phyloP scores from a whole-genome alignment of 1,284 basidiomycete genomes.

The Ceratobasidium sp. region DNA sequence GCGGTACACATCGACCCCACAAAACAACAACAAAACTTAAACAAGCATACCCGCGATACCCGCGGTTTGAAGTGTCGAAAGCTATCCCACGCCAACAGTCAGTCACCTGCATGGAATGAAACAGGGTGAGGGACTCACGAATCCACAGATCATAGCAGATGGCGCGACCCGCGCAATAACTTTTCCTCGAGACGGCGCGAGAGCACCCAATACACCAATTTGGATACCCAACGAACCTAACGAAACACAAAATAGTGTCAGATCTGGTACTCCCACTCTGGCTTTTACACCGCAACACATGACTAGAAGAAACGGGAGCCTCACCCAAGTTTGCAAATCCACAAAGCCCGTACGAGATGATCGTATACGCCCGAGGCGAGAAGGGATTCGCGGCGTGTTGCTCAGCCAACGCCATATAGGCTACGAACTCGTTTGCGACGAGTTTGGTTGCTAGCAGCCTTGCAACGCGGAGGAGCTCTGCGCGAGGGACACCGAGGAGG shows the following conservation, averaged over 20 bases:
- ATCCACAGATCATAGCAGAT: constrained; percentile 86
- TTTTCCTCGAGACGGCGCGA: constrained; percentile 82
- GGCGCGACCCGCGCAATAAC: constrained; percentile 78
- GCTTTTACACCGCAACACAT: neutral
- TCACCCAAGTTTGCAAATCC: constrained; percentile 88
- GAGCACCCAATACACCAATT: constrained; percentile 87
- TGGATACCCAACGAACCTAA: constrained; percentile 83
- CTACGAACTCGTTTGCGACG: constrained; percentile 89
- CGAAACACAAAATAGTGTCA: neutral
- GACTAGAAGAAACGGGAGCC: constrained; percentile 31
- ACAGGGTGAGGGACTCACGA: constrained; percentile 60
- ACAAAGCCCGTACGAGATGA: constrained; percentile 86
- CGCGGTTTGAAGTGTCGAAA: constrained; percentile 59
- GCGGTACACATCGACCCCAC: no score
- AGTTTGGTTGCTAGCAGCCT: constrained; percentile 88
- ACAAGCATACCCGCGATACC: constrained; percentile 58
- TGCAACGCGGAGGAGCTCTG: constrained; percentile 80
- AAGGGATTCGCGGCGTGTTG: constrained; percentile 64
- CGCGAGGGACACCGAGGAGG: constrained; percentile 77
- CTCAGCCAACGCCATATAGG: constrained; percentile 66
- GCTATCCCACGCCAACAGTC: constrained; percentile 12
- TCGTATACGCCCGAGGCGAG: constrained; percentile 79
- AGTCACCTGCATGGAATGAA: neutral
- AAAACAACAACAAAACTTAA: constrained; percentile 26
- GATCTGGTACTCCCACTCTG: neutral